Evolutionary conservation across 2,329 filamentous ascomycete genomes (phyloP).

Genomic region (Verticillium nonalfalfae): DNA sequence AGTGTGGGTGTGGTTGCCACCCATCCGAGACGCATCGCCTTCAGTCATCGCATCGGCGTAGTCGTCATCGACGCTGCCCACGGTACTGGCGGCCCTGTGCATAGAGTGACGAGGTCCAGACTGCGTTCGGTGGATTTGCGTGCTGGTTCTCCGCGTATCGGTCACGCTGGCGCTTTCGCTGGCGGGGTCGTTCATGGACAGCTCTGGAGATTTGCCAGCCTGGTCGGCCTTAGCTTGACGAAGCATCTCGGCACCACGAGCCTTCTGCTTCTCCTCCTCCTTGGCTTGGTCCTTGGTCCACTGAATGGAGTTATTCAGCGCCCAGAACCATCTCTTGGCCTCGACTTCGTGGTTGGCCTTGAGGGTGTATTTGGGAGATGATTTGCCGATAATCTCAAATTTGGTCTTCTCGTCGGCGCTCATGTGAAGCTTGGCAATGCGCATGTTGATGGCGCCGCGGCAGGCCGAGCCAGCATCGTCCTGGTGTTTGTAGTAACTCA

Average conservation of each 20-base stretch:
- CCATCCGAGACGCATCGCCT: conserved; percentile 25
- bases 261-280: conserved; percentile 74
- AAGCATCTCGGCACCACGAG: conserved; percentile 67
- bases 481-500: conserved; percentile 99
- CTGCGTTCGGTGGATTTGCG: conserved; percentile 35
- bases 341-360: conserved; percentile 98
- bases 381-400: conserved; percentile 97
- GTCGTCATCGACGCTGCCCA: conserved; percentile 46
- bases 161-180: conserved; percentile 48
- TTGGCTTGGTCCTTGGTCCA: conserved; percentile 96
- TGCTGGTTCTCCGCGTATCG: conserved; percentile 35
- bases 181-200: conserved; percentile 36
- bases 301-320: conserved; percentile 96
- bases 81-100: conserved; percentile 34
- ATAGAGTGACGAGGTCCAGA: conserved; percentile 26
- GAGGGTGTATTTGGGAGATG: conserved; percentile 95
- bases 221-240: conserved; percentile 77
- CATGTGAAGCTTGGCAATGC: conserved; percentile 91
- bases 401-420: conserved; percentile 95
- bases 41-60: conserved; percentile 40
- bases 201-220: conserved; percentile 38
- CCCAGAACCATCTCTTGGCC: conserved; percentile 98
- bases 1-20: conserved; percentile 24
- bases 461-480: conserved; percentile 95
- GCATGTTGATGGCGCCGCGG: conserved; percentile 97